phyloP scores from a whole-genome alignment of 768 basidiomycete genomes.

The Rhodocollybia butyracea region DNA sequence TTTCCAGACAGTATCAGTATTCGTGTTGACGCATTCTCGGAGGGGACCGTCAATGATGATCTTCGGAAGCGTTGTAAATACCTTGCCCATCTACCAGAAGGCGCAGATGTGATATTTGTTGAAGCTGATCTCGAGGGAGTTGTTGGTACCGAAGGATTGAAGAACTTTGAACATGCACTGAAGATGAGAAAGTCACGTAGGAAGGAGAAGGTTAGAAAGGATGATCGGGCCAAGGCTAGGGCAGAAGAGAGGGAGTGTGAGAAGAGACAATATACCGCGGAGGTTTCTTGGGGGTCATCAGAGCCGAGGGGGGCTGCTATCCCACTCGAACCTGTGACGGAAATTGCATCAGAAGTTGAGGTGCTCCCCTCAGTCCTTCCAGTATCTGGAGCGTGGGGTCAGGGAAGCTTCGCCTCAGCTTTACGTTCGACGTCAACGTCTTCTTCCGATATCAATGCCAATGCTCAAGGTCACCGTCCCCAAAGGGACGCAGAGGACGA shows the following conservation, averaged over 20 bases:
- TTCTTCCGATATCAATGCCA: slow-evolving; percentile 16
- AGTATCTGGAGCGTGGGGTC: slow-evolving; percentile 67
- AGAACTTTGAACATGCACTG: slow-evolving; percentile 80
- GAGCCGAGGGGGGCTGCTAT: not conserved
- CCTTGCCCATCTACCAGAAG: slow-evolving; percentile 86
- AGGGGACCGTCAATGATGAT: slow-evolving; percentile 88
- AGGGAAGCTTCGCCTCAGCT: slow-evolving; percentile 79
- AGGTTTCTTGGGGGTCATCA: slow-evolving; percentile 13
- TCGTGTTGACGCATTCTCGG: slow-evolving; percentile 71
- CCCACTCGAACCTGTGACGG: not conserved
- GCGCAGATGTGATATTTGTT: slow-evolving; percentile 90
- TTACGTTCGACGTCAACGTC: slow-evolving; percentile 32
- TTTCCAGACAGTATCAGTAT: slow-evolving; percentile 84
- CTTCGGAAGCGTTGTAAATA: slow-evolving; percentile 95
- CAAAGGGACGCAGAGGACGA: slow-evolving; percentile 49
- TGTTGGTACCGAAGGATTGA: slow-evolving; percentile 72
- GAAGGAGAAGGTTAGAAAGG: slow-evolving; percentile 80
- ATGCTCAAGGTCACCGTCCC: slow-evolving; percentile 22
- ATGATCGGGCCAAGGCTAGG: slow-evolving; percentile 76
- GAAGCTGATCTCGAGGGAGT: slow-evolving; percentile 82
- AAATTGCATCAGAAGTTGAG: slow-evolving; percentile 17
- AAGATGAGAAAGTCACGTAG: slow-evolving; percentile 70
- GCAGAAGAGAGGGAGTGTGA: slow-evolving; percentile 80
- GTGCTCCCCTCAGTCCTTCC: slow-evolving; percentile 16
- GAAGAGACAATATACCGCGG: slow-evolving; percentile 20